These are phyloP conservation scores for Candida pseudoviswanathii DNA, from an alignment of 1,139 yeast species.

Conservation along the genomic window DNA sequence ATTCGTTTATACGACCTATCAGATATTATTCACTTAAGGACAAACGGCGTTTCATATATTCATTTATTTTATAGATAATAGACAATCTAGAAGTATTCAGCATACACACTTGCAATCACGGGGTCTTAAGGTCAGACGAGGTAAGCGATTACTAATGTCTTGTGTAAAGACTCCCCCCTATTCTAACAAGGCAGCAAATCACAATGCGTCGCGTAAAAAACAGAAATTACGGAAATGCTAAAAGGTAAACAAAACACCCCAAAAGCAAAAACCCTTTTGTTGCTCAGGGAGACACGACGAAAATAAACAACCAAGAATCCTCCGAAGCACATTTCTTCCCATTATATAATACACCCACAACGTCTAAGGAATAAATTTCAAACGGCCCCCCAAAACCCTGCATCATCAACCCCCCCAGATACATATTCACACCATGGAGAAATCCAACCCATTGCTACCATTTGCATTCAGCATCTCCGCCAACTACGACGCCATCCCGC, in stretches of 20 bases:
- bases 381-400: not conserved
- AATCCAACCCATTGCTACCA: conserved; percentile 42
- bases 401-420: not conserved
- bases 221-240: not conserved
- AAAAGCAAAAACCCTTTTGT: not conserved
- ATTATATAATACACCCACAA: too few relatives aligned
- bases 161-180: too few relatives aligned
- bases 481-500: conserved; percentile 25
- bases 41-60: not conserved
- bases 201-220: conserved; percentile 2
- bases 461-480: conserved; percentile 43
- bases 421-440: conserved; percentile 30
- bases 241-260: not conserved
- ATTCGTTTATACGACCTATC: conserved; percentile 67
- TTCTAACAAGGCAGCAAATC: not conserved
- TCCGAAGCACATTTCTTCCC: too few relatives aligned
- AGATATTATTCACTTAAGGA: conserved; percentile 36
- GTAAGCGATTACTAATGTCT: too few relatives aligned
- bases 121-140: too few relatives aligned
- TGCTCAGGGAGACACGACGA: too few relatives aligned
- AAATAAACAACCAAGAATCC: too few relatives aligned
- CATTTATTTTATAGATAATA: not conserved
- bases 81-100: not conserved
- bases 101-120: not conserved
- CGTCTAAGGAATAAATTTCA: not conserved